phyloP scores from a whole-genome alignment of 192 early-diverging fungal species.

The Tieghemiomyces parasiticus region DNA sequence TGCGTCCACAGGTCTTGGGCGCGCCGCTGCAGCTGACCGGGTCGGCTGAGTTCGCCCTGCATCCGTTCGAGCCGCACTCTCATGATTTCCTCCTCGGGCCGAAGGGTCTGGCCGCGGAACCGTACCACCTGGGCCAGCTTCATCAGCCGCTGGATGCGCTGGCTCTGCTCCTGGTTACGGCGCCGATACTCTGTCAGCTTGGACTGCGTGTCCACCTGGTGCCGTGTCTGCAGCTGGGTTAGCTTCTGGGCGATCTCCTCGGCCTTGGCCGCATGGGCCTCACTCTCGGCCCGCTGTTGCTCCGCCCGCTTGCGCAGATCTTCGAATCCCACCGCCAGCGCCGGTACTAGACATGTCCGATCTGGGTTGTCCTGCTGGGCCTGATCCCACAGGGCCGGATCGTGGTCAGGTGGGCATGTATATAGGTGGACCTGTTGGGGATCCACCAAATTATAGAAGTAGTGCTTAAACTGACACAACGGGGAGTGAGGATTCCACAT shows the following conservation, averaged over 20 bases:
- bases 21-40: conserved; percentile 65
- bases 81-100: conserved; percentile 70
- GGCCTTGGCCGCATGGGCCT: conserved; percentile 56
- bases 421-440: conserved; percentile 71
- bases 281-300: conserved; percentile 48
- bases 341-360: conserved; percentile 77
- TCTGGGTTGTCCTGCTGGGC: conserved; percentile 82
- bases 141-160: conserved; percentile 74
- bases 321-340: conserved; percentile 76
- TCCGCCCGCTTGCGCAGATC: conserved; percentile 78
- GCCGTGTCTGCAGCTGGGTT: conserved; percentile 39
- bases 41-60: conserved; percentile 53
- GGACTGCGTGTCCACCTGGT: conserved; percentile 51
- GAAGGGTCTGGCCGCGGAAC: conserved; percentile 64
- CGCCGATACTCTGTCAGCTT: conserved; percentile 69
- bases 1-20: conserved; percentile 74
- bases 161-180: conserved; percentile 55
- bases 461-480: conserved; percentile 77
- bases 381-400: conserved; percentile 60
- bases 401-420: conserved; percentile 49
- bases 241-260: conserved; percentile 47
- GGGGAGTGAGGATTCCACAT: conserved; percentile 65
- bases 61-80: conserved; percentile 58
- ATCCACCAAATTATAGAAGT: conserved; percentile 91
- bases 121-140: conserved; percentile 71